A percentile compares a stretch with the other conserved stretches of the same genome.
These are phyloP conservation scores for Apiospora sp. DNA, from an alignment of 2,329 filamentous ascomycete genomes.

Conservation along the genomic window DNA sequence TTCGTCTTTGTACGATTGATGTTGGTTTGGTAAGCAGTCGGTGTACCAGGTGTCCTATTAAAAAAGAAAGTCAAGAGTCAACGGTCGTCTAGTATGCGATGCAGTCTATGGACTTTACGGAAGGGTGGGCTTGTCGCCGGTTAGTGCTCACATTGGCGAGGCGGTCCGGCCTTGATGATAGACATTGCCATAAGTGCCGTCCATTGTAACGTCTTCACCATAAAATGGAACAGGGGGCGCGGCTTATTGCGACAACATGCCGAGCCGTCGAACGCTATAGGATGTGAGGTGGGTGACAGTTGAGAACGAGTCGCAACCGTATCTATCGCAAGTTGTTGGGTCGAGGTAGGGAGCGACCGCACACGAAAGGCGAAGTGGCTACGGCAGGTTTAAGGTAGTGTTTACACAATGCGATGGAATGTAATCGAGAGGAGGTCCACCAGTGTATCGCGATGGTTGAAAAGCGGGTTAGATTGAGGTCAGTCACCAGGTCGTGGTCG, in stretches of 20 bases:
- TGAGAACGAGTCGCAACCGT: not conserved
- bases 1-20: conserved; percentile 89
- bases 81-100: not conserved
- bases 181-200: conserved; percentile 37
- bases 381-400: conserved; percentile 1
- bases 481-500: conserved; percentile 1
- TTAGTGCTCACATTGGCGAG: conserved; percentile 35
- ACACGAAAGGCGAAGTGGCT: not conserved
- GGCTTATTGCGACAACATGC: conserved; percentile 18
- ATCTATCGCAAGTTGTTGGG: not conserved
- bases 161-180: conserved; percentile 35
- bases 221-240: not conserved
- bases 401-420: conserved; percentile 8
- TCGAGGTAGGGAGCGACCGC: not conserved
- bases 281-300: not conserved
- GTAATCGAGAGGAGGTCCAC: conserved; percentile 2
- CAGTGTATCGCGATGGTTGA: conserved; percentile 10
- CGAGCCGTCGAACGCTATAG: not conserved
- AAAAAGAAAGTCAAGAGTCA: not conserved
- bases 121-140: not conserved
- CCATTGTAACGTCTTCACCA: conserved; percentile 33
- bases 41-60: conserved; percentile 34
- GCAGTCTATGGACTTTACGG: not conserved
- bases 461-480: conserved; percentile 12
- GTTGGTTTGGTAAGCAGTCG: conserved; percentile 74